Base-by-base conservation (phyloP, 2,329 filamentous ascomycete species). In the Penicillium glabrum region DNA sequence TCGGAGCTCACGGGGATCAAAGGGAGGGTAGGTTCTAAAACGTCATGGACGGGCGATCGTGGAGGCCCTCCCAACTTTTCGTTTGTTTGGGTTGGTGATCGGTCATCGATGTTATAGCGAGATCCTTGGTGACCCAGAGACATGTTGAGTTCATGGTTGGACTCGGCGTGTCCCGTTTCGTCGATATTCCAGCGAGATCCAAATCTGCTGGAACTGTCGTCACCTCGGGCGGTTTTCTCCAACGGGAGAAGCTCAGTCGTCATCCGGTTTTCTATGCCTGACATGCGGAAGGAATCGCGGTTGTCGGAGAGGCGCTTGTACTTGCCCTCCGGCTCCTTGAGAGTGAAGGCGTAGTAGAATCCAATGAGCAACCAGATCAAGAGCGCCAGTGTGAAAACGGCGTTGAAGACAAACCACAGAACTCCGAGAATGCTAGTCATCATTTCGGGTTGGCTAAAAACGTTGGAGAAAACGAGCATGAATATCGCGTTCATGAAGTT, bases 301-400 rank as follows among this genome's bases (percentile, higher is more conserved):
- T 97, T 93, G 69, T 98, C 93, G 54, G 89, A 88, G 90, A 97
- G 96, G 69, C 91, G 91, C 75, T 96, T 91, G 77, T 97, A 98
- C 61, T 92, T 87, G 41, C 89, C 91, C 71, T 97, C 92, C 24
- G 93, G 93, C 77, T 97, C 96, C 83, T 96, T 96, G 61, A 91
- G 89, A 73, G 91, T 86, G 70, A 97, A 86, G 49, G 90, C 89
- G 64, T 93, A 90, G 77, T 82, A 79, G 10, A 89, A 91, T 9
- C 88, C 86, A 66, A 91, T 82, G 47, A 93, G 82, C 51, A 97
- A 86, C 79, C 96, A 87, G 69, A 96, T 80, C 61, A 97, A 81
- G 29, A 96, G 83, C 46, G 96, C 86, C 49, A 95, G 79, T 1
- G 92, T 87, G 72, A 96, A 95, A 54, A 86, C 84, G 9, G 91